Evolutionary conservation across 257 asterid species (phyloP).

Genomic region (Plectranthus barbatus): DNA sequence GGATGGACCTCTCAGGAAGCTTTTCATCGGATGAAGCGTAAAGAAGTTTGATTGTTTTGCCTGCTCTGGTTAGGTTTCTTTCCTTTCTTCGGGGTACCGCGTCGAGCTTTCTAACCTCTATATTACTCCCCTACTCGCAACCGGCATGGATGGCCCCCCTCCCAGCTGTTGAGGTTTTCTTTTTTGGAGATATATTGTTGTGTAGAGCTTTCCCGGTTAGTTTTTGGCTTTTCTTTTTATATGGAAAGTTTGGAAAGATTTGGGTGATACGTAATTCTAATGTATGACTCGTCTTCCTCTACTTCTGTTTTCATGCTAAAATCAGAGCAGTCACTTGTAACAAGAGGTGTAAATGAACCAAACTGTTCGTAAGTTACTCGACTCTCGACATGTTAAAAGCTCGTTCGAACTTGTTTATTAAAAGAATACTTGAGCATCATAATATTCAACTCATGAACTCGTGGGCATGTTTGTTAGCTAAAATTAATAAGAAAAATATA

Average conservation of each 20-base stretch:
- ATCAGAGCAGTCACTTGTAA: neutral
- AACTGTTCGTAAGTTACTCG: no score
- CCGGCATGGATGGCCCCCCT: neutral
- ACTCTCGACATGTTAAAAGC: no score
- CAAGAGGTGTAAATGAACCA: no score
- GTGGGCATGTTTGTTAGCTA: no score
- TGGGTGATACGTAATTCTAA: neutral
- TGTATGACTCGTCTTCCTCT: neutral
- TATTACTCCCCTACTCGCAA: neutral
- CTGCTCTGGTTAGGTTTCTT: slow-evolving; percentile 12
- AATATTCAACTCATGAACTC: no score
- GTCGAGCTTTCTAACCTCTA: neutral
- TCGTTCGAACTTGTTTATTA: no score
- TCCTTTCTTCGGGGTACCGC: neutral
- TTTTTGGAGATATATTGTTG: neutral
- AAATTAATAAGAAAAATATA: no score
- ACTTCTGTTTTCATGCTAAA: neutral
- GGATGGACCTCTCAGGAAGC: slow-evolving; percentile 89
- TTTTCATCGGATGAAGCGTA: slow-evolving; percentile 60
- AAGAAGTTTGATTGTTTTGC: neutral
- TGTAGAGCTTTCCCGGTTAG: slow-evolving; percentile 8
- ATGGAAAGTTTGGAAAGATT: neutral
- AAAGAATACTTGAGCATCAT: no score
- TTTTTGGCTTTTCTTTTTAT: slow-evolving; percentile 9
- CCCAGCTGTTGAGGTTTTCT: neutral